Percentiles rank a stretch among this genome's conserved stretches.
Conservation (phyloP, 2,329 filamentous ascomycete genomes). For the Neonectria coccinea region DNA sequence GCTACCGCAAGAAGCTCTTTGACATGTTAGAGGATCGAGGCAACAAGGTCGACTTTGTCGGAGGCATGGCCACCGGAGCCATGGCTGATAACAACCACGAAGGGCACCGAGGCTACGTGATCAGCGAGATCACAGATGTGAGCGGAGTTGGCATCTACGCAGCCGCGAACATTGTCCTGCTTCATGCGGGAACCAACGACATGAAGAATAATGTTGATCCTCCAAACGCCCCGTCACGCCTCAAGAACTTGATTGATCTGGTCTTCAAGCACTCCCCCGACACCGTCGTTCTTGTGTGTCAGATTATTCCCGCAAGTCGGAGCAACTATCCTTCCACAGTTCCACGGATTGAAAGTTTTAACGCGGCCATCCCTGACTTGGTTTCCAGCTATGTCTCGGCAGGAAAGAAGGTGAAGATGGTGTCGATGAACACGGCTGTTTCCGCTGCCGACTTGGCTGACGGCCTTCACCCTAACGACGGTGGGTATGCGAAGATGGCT, state of each 20-base stretch:
- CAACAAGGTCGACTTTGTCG: not conserved
- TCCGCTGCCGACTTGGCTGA: constrained; percentile 50
- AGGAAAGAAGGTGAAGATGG: constrained; percentile 14
- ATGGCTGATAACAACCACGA: constrained; percentile 37
- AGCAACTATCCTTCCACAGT: not conserved
- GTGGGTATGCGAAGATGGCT: constrained; percentile 55
- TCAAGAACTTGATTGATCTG: constrained; percentile 15
- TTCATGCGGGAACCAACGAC: constrained; percentile 21
- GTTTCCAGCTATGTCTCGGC: not conserved
- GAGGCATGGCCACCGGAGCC: not conserved
- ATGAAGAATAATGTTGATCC: constrained; percentile 1
- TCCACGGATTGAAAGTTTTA: not conserved
- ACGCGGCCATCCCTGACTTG: not conserved
- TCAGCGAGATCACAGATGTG: not conserved
- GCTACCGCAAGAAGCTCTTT: not conserved
- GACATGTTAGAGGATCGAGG: not conserved
- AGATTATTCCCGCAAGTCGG: constrained; percentile 3
- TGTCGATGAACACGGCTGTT: constrained; percentile 28
- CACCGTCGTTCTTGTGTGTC: constrained; percentile 2
- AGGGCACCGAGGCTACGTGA: constrained; percentile 29
- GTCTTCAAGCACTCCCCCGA: constrained; percentile 8
- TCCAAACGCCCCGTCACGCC: not conserved
- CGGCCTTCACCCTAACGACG: constrained; percentile 51
- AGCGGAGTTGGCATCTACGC: constrained; percentile 7
- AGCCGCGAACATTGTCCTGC: constrained; percentile 7